Evolutionary conservation across 306 rosid species (phyloP).

Genomic region (Trifolium subterraneum): DNA sequence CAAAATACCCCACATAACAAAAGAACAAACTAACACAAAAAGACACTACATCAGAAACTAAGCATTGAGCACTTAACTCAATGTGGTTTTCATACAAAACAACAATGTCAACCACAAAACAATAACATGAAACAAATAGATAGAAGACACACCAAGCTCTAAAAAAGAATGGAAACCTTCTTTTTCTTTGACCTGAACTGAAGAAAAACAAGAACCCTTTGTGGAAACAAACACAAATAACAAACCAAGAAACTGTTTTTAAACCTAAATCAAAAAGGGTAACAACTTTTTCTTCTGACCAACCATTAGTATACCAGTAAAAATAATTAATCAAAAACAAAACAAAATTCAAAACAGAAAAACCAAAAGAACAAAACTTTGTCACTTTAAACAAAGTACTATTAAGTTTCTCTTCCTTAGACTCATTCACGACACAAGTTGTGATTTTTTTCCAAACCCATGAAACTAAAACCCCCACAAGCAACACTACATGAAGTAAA

Average conservation of each 20-base stretch:
- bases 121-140: constrained; percentile 45
- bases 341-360: constrained; percentile 41
- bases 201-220: constrained; percentile 36
- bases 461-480: constrained; percentile 33
- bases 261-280: constrained; percentile 52
- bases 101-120: constrained; percentile 41
- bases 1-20: constrained; percentile 44
- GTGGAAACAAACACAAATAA: constrained; percentile 38
- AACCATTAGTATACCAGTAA: constrained; percentile 44
- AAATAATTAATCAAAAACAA: constrained; percentile 39
- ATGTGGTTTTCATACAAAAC: constrained; percentile 36
- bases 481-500: constrained; percentile 41
- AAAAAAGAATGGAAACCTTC: constrained; percentile 44
- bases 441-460: constrained; percentile 36
- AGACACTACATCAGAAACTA: constrained; percentile 52
- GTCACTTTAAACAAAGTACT: constrained; percentile 20
- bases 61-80: constrained; percentile 30
- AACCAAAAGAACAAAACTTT: constrained; percentile 43
- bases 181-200: constrained; percentile 32
- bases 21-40: constrained; percentile 43
- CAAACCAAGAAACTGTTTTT: constrained; percentile 51
- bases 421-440: background rate
- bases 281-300: constrained; percentile 47
- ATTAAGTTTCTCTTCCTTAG: constrained; percentile 26
- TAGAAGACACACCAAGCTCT: constrained; percentile 54